Percentiles rank a stretch among this genome's conserved stretches.
Conservation (phyloP, 192 early-diverging fungal species). For the Linnemannia elongata region DNA sequence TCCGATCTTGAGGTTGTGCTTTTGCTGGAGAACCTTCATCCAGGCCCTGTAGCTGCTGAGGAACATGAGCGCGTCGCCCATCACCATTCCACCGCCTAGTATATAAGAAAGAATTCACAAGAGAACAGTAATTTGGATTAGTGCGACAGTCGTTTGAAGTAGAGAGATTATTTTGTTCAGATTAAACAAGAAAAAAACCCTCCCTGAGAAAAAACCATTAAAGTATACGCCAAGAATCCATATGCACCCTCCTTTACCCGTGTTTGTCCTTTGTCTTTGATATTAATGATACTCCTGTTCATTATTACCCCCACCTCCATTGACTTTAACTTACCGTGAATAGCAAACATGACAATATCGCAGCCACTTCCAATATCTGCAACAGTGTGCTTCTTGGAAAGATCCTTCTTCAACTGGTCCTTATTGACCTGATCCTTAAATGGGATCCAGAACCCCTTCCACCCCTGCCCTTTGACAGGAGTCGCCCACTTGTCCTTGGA, state of each 20-base stretch:
- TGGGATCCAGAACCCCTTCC: slow-evolving; percentile 53
- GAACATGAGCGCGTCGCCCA: slow-evolving; percentile 49
- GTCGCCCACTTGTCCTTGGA: slow-evolving; percentile 46
- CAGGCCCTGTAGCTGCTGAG: slow-evolving; percentile 40
- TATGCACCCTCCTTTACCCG: not conserved
- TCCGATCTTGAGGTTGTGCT: slow-evolving; percentile 42
- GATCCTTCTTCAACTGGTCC: slow-evolving; percentile 2
- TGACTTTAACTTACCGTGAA: slow-evolving; percentile 33
- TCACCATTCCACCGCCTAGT: slow-evolving; percentile 46
- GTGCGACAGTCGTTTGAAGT: not conserved
- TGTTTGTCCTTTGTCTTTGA: not conserved
- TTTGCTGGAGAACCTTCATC: slow-evolving; percentile 52
- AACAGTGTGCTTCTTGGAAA: not conserved
- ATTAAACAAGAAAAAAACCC: not conserved
- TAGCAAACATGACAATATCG: slow-evolving; percentile 50
- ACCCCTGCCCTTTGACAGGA: slow-evolving; percentile 41
- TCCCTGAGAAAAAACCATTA: not conserved
- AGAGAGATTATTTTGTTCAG: not conserved
- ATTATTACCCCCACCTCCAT: not conserved
- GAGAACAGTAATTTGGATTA: not conserved
- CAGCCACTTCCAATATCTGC: slow-evolving; percentile 42
- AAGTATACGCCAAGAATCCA: not conserved
- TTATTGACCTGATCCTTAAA: slow-evolving; percentile 40
- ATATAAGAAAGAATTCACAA: not conserved
- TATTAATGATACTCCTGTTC: not conserved